phyloP scores from a whole-genome alignment of 1,139 yeast genomes.

The Zygoascus hellenicus region DNA sequence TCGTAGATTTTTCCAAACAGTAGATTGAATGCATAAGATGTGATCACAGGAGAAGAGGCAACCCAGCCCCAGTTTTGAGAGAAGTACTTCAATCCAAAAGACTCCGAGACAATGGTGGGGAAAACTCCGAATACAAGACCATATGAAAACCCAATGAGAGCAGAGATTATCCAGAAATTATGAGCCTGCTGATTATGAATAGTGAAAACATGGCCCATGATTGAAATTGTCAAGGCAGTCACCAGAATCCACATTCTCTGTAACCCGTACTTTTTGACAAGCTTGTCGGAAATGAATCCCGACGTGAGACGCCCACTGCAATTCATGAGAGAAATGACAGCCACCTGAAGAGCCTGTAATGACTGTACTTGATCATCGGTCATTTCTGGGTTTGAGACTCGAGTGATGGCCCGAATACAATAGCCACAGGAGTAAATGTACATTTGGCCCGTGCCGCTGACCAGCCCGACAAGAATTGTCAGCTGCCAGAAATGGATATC shows the following conservation, averaged over 20 bases:
- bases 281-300: constrained; percentile 56
- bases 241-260: constrained; percentile 68
- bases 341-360: constrained; percentile 66
- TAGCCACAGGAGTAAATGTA: constrained; percentile 68
- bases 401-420: constrained; percentile 48
- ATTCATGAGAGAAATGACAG: constrained; percentile 56
- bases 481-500: constrained; percentile 33
- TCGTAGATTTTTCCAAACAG: constrained; percentile 35
- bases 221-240: constrained; percentile 40
- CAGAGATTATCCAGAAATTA: constrained; percentile 45
- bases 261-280: constrained; percentile 44
- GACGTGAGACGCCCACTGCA: constrained; percentile 59
- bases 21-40: constrained; percentile 31
- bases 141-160: constrained; percentile 60
- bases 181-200: constrained; percentile 30
- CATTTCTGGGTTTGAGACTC: constrained; percentile 31
- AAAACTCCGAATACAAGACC: constrained; percentile 72
- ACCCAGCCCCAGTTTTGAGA: constrained; percentile 75
- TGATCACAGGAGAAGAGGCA: constrained; percentile 32
- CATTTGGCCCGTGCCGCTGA: constrained; percentile 70
- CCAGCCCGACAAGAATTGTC: constrained; percentile 46
- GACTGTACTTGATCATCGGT: constrained; percentile 29
- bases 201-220: constrained; percentile 29
- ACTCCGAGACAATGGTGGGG: constrained; percentile 70
- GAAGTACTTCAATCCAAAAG: constrained; percentile 62